These are phyloP conservation scores for Trypanosoma melophagium DNA, from an alignment of 208 protist genomes.

Conservation along the genomic window DNA sequence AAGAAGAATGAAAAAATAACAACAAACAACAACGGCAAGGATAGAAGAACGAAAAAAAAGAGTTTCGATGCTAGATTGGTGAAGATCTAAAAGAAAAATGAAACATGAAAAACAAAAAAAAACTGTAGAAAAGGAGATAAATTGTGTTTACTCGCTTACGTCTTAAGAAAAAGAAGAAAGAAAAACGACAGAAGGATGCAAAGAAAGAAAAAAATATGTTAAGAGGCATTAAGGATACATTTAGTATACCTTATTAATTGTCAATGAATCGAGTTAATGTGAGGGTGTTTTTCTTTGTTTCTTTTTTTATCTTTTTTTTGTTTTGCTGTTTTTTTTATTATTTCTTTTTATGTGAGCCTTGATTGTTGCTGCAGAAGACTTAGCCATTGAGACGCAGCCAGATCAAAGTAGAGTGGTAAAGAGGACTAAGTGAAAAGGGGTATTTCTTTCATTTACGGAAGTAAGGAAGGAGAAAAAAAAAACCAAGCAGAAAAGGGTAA, in stretches of 20 bases:
- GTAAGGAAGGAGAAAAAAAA: too few relatives aligned
- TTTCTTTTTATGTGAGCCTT: neutral
- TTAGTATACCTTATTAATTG: neutral
- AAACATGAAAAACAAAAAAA: too few relatives aligned
- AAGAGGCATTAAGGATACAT: neutral
- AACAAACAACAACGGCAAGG: neutral
- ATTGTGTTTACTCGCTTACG: too few relatives aligned
- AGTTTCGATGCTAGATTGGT: neutral
- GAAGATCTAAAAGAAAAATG: too few relatives aligned
- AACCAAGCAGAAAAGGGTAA: too few relatives aligned
- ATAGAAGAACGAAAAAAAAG: slow-evolving; percentile 7
- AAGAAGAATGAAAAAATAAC: slow-evolving; percentile 5
- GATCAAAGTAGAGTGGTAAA: too few relatives aligned
- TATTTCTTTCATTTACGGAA: too few relatives aligned
- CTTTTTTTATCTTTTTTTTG: neutral
- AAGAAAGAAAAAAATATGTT: neutral
- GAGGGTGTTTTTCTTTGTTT: neutral
- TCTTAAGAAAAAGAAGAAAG: neutral
- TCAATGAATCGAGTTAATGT: neutral
- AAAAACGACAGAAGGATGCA: too few relatives aligned
- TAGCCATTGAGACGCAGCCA: too few relatives aligned
- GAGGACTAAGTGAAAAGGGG: too few relatives aligned
- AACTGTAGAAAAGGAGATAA: neutral
- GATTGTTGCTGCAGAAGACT: too few relatives aligned
- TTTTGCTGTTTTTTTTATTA: neutral